Percentiles rank a stretch among this genome's conserved stretches.
These are phyloP conservation scores for Chrysanthemum seticuspe DNA, from an alignment of 129 eudicot species.

Conservation along the genomic window DNA sequence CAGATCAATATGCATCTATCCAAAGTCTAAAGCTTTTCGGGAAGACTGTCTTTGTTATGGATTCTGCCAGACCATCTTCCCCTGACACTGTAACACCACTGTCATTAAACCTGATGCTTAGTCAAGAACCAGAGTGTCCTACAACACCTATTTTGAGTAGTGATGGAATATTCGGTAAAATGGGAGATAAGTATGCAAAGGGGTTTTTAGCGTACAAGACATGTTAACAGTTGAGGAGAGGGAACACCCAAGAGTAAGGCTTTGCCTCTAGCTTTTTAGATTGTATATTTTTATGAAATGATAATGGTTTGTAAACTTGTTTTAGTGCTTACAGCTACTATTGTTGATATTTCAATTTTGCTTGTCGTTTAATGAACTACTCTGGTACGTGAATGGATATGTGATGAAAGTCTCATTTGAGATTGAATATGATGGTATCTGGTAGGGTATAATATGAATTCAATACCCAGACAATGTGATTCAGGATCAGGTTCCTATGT, in stretches of 20 bases:
- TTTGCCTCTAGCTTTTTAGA: conserved; percentile 38
- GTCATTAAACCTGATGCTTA: conserved; percentile 18
- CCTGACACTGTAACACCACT: conserved; percentile 5
- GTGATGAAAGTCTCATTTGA: no score
- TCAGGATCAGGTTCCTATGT: no score
- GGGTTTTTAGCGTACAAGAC: conserved; percentile 62
- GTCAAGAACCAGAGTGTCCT: conserved; percentile 12
- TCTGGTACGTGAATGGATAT: background rate
- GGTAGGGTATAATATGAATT: no score
- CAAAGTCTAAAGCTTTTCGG: conserved; percentile 69
- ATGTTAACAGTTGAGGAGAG: conserved; percentile 32
- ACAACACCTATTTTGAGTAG: background rate
- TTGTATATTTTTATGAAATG: background rate
- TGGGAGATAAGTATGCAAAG: background rate
- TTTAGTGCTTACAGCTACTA: background rate
- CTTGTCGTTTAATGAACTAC: background rate
- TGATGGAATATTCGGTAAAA: conserved; percentile 4
- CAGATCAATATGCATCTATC: conserved; percentile 20
- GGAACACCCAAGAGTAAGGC: conserved; percentile 40
- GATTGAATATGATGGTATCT: no score
- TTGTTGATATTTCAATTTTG: background rate
- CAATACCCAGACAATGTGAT: no score
- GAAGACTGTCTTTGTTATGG: conserved; percentile 43
- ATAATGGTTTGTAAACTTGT: background rate
- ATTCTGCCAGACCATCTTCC: conserved; percentile 30